Base-by-base conservation (phyloP, 2,329 filamentous ascomycete genomes). In the Pseudocercospora cruenta region DNA sequence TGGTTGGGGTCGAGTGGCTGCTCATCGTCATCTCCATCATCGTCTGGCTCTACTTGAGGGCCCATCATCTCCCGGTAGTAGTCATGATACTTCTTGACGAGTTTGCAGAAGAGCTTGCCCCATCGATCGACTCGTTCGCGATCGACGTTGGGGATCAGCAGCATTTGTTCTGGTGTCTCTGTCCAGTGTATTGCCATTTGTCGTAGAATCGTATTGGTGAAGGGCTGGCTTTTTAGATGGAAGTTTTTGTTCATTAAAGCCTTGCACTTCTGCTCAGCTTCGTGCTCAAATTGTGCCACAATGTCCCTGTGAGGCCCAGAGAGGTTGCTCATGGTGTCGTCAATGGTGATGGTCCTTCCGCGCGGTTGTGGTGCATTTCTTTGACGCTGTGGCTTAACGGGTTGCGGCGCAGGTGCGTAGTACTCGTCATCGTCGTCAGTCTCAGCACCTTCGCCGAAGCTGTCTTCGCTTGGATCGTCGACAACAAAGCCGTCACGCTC, bases 171-270 rank as follows among this genome's bases (percentile, higher is more conserved):
- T 9, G 87, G 73, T 8, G 82, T 87, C 7, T 81, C 83, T 0
- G 91, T 91, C 82, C 91, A 90, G 36, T 83, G 79, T 58, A 93
- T 87, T 12, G 87, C 89, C 90, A 95, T 94, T 70, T 90, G 86
- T 39, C 89, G 87, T 59, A 93, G 84, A 14, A 92, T 84, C 22
- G 83, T 83, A 67, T 93, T 89, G 0, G 87, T 88, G 75, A 95
- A 95, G 0, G 84, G 83, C 3, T 85, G 83, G 22, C 82, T 81
- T 8, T 86, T 84, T 33, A 90, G 78, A 4, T 82, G 81, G 31
- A 36, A 36, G 59, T 86, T 86, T 24, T 82, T 81, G 68, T 87
- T 86, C 71, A 90, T 85, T 24, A 94, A 81, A 1, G 83, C 80
- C 71, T 89, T 86, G 71, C 90, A 87, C 16, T 87, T 63, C 21